These are phyloP conservation scores for Dalechampia spathulata DNA, from an alignment of 441 rosid genomes.

Conservation along the genomic window DNA sequence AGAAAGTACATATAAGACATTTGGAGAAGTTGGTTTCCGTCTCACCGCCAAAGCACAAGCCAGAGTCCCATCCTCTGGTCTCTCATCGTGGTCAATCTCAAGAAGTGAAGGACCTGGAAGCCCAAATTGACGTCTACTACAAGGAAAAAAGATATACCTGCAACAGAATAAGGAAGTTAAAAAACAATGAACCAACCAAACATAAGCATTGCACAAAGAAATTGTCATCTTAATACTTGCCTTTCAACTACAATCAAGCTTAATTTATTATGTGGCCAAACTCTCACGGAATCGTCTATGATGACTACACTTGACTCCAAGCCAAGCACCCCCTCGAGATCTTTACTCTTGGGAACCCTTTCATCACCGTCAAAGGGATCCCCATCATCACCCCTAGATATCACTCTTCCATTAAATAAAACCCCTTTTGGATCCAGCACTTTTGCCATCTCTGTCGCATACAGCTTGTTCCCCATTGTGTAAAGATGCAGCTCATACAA, in stretches of 20 bases:
- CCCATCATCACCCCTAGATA: constrained; percentile 94
- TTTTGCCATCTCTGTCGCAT: constrained; percentile 99
- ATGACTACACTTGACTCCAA: constrained; percentile 97
- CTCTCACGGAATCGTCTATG: constrained; percentile 93
- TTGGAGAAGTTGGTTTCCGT: constrained; percentile 3
- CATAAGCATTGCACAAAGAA: neutral
- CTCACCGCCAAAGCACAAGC: constrained; percentile 93
- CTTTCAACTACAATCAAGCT: constrained; percentile 94
- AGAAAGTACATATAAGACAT: constrained; percentile 1
- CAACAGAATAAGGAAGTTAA: constrained; percentile 13
- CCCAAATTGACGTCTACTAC: constrained; percentile 97
- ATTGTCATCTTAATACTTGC: constrained; percentile 19
- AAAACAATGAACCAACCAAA: neutral
- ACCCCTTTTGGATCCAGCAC: constrained; percentile 88
- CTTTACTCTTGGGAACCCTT: constrained; percentile 91
- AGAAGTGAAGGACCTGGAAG: constrained; percentile 97
- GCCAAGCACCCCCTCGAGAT: constrained; percentile 97
- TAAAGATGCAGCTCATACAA: constrained; percentile 89
- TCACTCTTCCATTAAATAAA: constrained; percentile 88
- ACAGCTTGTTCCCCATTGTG: constrained; percentile 98
- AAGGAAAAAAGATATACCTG: constrained; percentile 95
- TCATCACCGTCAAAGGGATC: constrained; percentile 82
- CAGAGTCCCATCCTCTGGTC: constrained; percentile 95
- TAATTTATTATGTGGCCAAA: constrained; percentile 93
- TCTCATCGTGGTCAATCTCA: constrained; percentile 94